phyloP scores from a whole-genome alignment of 2,329 filamentous ascomycete species.

The Botrytis sinoallii region DNA sequence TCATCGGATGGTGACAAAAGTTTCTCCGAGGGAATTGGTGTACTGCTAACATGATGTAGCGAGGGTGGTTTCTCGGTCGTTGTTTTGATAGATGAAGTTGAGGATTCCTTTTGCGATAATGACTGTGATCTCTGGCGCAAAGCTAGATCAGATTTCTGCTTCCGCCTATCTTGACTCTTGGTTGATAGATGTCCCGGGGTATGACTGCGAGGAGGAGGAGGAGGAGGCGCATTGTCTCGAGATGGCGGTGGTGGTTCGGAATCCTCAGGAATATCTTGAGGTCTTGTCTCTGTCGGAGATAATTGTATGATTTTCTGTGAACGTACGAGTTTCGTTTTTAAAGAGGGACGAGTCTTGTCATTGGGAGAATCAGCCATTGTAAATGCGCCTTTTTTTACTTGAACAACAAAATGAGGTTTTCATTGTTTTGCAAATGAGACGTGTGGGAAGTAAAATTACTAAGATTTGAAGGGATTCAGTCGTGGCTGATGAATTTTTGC shows the following conservation, averaged over 20 bases:
- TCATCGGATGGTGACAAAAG: slow-evolving; percentile 26
- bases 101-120: slow-evolving; percentile 33
- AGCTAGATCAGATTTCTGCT: slow-evolving; percentile 34
- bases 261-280: slow-evolving; percentile 40
- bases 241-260: slow-evolving; percentile 39
- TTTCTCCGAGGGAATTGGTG: slow-evolving; percentile 25
- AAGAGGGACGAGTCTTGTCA: slow-evolving; percentile 38
- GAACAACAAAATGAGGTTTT: slow-evolving; percentile 20
- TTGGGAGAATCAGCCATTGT: slow-evolving; percentile 37
- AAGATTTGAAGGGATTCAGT: slow-evolving; percentile 4
- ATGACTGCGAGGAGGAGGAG: slow-evolving; percentile 52
- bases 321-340: slow-evolving; percentile 48
- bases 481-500: slow-evolving; percentile 18
- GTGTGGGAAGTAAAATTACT: slow-evolving; percentile 1
- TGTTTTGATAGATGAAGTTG: slow-evolving; percentile 28
- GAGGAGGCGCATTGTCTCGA: slow-evolving; percentile 35
- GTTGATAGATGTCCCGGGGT: slow-evolving; percentile 60
- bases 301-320: slow-evolving; percentile 51
- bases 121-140: slow-evolving; percentile 38
- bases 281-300: slow-evolving; percentile 39
- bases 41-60: slow-evolving; percentile 23
- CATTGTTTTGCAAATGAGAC: slow-evolving; percentile 16
- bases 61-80: slow-evolving; percentile 26
- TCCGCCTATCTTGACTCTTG: slow-evolving; percentile 47
- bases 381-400: slow-evolving; percentile 28